phyloP scores from a whole-genome alignment of 345 rosid genomes.

The Iberis pinnata region DNA sequence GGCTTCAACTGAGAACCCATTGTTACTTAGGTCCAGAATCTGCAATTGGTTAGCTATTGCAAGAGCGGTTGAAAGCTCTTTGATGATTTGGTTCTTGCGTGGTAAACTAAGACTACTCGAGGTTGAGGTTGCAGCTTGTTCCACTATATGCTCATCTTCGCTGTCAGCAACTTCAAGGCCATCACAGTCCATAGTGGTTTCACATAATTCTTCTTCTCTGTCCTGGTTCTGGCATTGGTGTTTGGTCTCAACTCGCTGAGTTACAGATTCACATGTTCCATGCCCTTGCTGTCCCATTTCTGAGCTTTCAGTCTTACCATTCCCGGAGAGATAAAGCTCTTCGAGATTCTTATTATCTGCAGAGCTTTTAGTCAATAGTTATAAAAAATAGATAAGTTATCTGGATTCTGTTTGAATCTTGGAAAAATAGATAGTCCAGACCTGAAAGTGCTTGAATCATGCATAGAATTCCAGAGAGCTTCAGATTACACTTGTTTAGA shows the following conservation, averaged over 20 bases:
- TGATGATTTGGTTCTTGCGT: slow-evolving; percentile 32
- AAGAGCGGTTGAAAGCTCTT: slow-evolving; percentile 54
- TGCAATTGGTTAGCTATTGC: slow-evolving; percentile 53
- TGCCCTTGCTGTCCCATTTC: slow-evolving; percentile 22
- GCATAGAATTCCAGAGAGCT: slow-evolving; percentile 55
- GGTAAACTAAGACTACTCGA: slow-evolving; percentile 38
- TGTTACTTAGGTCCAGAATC: slow-evolving; percentile 61
- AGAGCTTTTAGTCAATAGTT: background rate
- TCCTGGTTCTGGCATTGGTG: slow-evolving; percentile 9
- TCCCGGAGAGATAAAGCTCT: slow-evolving; percentile 72
- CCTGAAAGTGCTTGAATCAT: slow-evolving; percentile 72
- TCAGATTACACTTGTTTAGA: slow-evolving; percentile 69
- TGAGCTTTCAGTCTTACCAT: slow-evolving; percentile 28
- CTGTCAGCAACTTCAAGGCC: slow-evolving; percentile 82
- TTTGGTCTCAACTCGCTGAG: slow-evolving; percentile 19
- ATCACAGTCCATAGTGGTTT: slow-evolving; percentile 32
- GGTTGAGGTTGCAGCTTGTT: slow-evolving; percentile 39
- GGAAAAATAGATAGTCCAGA: slow-evolving; percentile 20
- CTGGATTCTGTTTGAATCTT: no score
- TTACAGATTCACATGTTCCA: slow-evolving; percentile 18
- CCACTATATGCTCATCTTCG: slow-evolving; percentile 52
- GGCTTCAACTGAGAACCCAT: slow-evolving; percentile 46
- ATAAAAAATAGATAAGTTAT: background rate
- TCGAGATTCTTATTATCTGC: slow-evolving; percentile 61
- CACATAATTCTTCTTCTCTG: slow-evolving; percentile 32